phyloP scores from a whole-genome alignment of 2,329 filamentous ascomycete species.

The Trichocomaceae sp. region DNA sequence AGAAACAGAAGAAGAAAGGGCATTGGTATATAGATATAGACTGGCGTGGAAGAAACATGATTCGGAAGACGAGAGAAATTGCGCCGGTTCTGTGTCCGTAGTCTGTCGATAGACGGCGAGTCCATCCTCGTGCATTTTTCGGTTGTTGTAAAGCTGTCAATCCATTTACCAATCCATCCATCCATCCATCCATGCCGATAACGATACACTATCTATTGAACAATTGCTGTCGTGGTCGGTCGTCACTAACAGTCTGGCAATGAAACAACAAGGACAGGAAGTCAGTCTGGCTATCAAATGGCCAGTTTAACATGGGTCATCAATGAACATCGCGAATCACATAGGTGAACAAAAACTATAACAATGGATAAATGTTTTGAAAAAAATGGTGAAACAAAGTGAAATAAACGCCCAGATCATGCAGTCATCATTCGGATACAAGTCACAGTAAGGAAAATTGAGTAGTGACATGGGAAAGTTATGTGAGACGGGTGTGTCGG shows the following conservation, averaged over 20 bases:
- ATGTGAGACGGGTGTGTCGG: not conserved
- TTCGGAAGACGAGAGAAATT: not conserved
- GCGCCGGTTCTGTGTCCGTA: not conserved
- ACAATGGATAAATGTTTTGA: not conserved
- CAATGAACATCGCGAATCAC: conserved; percentile 10
- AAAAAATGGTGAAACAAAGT: not conserved
- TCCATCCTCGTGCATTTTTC: not conserved
- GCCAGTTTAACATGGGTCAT: conserved; percentile 8
- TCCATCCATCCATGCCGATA: conserved; percentile 3
- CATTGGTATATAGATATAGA: not conserved
- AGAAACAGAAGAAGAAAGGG: not conserved
- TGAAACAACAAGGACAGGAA: not conserved
- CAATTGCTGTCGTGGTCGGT: not conserved
- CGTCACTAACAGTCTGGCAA: conserved; percentile 1
- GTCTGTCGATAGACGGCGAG: not conserved
- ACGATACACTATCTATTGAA: conserved; percentile 12
- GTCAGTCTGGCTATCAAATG: not conserved
- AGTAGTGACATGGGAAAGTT: conserved; percentile 6
- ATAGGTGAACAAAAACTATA: not conserved
- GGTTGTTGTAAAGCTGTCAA: not conserved
- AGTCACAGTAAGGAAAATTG: conserved; percentile 7
- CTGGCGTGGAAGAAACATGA: not conserved
- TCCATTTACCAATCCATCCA: not conserved
- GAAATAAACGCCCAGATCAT: conserved; percentile 14
- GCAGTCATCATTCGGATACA: conserved; percentile 16